phyloP scores from a whole-genome alignment of 177 flowering plant species.

The Vitis hybrid region DNA sequence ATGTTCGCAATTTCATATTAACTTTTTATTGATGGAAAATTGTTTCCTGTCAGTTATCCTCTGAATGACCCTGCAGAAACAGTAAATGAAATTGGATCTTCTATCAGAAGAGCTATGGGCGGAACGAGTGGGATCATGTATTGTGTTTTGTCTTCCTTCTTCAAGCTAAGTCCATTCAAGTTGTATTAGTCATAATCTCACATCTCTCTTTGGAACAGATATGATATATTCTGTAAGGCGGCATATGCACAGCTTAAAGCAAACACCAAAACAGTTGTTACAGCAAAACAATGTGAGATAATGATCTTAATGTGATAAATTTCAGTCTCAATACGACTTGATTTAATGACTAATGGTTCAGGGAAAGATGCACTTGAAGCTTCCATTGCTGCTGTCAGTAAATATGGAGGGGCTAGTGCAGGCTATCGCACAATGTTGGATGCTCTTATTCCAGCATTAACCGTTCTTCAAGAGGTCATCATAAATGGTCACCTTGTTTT shows the following conservation, averaged over 20 bases:
- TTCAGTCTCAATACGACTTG: neutral
- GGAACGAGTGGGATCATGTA: constrained; percentile 98
- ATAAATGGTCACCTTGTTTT: neutral
- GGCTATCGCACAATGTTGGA: constrained; percentile 94
- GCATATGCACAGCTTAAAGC: constrained; percentile 72
- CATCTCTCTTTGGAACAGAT: constrained; percentile 42
- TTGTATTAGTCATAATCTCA: neutral
- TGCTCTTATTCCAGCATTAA: constrained; percentile 89
- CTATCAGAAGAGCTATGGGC: constrained; percentile 90
- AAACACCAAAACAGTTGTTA: constrained; percentile 28
- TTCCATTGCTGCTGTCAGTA: constrained; percentile 79
- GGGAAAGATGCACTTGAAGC: constrained; percentile 93
- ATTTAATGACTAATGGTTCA: constrained; percentile 34
- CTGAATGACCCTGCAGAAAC: constrained; percentile 95
- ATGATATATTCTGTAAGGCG: constrained; percentile 80
- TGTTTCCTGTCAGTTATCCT: constrained; percentile 66
- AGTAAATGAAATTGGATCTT: constrained; percentile 75
- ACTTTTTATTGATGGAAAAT: neutral
- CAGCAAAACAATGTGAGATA: constrained; percentile 71
- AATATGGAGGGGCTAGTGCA: constrained; percentile 88
- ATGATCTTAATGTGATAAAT: constrained; percentile 8
- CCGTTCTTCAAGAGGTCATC: constrained; percentile 69
- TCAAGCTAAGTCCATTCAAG: no score
- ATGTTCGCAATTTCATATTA: neutral
- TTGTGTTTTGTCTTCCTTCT: neutral